Evolutionary conservation across 768 basidiomycete genomes (phyloP).

Genomic region (Amanita pseudoporphyria): DNA sequence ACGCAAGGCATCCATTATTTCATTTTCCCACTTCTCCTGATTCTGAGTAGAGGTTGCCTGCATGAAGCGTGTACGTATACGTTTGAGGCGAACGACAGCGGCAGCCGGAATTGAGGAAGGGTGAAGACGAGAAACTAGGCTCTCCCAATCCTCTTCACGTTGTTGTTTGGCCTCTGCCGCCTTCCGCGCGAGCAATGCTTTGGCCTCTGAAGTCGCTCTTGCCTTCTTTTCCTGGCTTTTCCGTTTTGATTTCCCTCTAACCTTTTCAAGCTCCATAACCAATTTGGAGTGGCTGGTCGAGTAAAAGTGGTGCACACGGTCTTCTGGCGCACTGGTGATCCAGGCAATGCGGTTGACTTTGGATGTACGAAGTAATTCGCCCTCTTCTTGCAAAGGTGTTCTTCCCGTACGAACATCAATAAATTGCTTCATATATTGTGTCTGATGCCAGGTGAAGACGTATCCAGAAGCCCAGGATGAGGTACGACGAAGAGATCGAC

Average conservation of each 20-base stretch:
- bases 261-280: conserved; percentile 33
- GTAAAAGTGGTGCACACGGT: conserved; percentile 38
- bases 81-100: conserved; percentile 39
- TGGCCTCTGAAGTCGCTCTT: conserved; percentile 32
- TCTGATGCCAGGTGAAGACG: conserved; percentile 58
- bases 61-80: conserved; percentile 47
- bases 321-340: conserved; percentile 46
- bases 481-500: conserved; percentile 45
- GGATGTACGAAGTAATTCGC: conserved; percentile 21
- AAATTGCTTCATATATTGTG: conserved; percentile 48
- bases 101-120: conserved; percentile 40
- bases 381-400: conserved; percentile 41
- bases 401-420: conserved; percentile 29
- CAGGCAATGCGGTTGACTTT: conserved; percentile 39
- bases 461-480: conserved; percentile 56
- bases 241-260: conserved; percentile 24
- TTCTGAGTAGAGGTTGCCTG: conserved; percentile 45
- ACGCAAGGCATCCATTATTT: conserved; percentile 44
- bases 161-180: conserved; percentile 50
- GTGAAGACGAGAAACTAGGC: conserved; percentile 44
- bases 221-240: conserved; percentile 22
- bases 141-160: conserved; percentile 60
- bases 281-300: conserved; percentile 27
- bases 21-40: conserved; percentile 50
- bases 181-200: conserved; percentile 48